These are phyloP conservation scores for Arthroderma sp. DNA, from an alignment of 2,329 filamentous ascomycete species.

Conservation along the genomic window DNA sequence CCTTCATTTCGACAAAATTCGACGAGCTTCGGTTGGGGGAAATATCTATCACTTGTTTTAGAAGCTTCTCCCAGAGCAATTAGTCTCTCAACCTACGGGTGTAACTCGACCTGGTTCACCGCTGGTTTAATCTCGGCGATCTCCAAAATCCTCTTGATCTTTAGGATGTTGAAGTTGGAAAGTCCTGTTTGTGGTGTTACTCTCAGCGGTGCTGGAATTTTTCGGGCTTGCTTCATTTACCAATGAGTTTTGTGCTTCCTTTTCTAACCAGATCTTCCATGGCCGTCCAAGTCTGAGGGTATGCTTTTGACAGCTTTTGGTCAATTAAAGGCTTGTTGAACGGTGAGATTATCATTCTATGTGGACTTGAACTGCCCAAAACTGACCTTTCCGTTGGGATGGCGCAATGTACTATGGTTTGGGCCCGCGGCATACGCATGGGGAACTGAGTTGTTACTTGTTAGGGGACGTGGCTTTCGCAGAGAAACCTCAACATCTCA, in stretches of 20 bases:
- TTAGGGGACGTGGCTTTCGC: too few relatives aligned
- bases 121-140: conserved; percentile 42
- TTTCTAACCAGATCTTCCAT: conserved; percentile 23
- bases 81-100: conserved; percentile 27
- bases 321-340: conserved; percentile 13
- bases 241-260: conserved; percentile 25
- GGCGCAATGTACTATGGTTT: conserved; percentile 4
- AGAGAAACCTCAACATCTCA: conserved; percentile 7
- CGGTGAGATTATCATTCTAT: conserved; percentile 17
- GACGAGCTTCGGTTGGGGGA: conserved; percentile 3
- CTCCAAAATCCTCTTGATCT: conserved; percentile 17
- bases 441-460: conserved; percentile 3
- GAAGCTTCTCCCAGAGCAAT: too few relatives aligned
- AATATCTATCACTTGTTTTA: not conserved
- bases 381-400: conserved; percentile 6
- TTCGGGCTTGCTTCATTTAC: too few relatives aligned
- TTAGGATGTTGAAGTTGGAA: conserved; percentile 29
- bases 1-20: conserved; percentile 4
- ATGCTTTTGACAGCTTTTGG: conserved; percentile 5
- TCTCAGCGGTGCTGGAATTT: too few relatives aligned
- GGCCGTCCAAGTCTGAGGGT: conserved; percentile 22
- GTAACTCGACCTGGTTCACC: conserved; percentile 54
- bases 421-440: conserved; percentile 6
- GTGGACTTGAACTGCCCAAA: conserved; percentile 6
- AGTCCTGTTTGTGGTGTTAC: conserved; percentile 12